phyloP scores from a whole-genome alignment of 2,329 filamentous ascomycete genomes.

The Aspergillus sp. region DNA sequence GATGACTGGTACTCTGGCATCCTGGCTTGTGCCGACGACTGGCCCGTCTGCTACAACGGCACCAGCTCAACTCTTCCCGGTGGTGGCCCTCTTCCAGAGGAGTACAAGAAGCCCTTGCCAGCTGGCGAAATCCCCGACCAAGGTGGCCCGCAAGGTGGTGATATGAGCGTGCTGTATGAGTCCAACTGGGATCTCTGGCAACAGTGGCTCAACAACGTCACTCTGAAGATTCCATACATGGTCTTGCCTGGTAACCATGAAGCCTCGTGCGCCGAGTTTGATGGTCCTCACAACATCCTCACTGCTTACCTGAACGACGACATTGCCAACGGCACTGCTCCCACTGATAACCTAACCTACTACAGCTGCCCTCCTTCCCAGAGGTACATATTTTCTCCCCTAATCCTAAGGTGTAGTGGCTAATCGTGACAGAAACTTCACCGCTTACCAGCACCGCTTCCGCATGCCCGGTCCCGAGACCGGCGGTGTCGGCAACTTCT shows the following conservation, averaged over 20 bases:
- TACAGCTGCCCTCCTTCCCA: slow-evolving; percentile 56
- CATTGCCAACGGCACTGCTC: slow-evolving; percentile 45
- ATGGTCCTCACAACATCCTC: slow-evolving; percentile 47
- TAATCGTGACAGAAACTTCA: slow-evolving; percentile 47
- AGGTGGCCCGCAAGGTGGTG: slow-evolving; percentile 50
- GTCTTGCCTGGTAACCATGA: slow-evolving; percentile 55
- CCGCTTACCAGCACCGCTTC: slow-evolving; percentile 55
- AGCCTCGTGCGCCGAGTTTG: slow-evolving; percentile 52
- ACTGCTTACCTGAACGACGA: slow-evolving; percentile 52
- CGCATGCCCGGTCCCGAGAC: slow-evolving; percentile 53
- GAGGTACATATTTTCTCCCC: slow-evolving; percentile 30
- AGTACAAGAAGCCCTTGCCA: slow-evolving; percentile 50
- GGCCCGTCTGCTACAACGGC: slow-evolving; percentile 57
- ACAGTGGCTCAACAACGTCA: slow-evolving; percentile 50
- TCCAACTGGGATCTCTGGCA: slow-evolving; percentile 57
- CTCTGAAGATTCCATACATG: slow-evolving; percentile 53
- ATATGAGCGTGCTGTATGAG: slow-evolving; percentile 54
- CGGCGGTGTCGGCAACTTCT: slow-evolving; percentile 55
- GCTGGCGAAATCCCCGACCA: slow-evolving; percentile 49
- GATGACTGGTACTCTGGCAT: slow-evolving; percentile 57
- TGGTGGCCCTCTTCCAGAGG: slow-evolving; percentile 34
- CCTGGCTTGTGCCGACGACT: slow-evolving; percentile 49
- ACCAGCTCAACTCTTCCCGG: slow-evolving; percentile 45
- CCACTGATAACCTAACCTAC: slow-evolving; percentile 47
- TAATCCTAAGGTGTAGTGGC: background rate